Base-by-base conservation (phyloP, 2,329 filamentous ascomycete species). In the Penicillium sp. region DNA sequence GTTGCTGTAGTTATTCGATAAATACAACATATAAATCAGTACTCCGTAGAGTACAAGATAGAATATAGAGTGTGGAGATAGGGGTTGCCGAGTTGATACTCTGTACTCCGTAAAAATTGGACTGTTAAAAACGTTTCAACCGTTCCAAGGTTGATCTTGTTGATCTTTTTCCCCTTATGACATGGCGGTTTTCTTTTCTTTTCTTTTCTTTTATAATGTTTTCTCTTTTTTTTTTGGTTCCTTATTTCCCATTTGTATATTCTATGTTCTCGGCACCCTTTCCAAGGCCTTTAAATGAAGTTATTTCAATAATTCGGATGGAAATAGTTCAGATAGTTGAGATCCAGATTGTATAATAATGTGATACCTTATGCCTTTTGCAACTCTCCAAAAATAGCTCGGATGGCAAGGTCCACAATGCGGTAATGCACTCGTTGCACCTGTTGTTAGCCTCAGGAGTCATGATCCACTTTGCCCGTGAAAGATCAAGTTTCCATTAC, bases 401-500 rank as follows among this genome's bases (percentile, higher is more conserved):
- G 51, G 44, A 43, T 57, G 49, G 42, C 24, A 46, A 58, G 39
- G 46, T 56, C 57, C 58, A 62, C 56, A 47, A 55, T 52, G 59
- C 53, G 59, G 56, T 40, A 61, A 53, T 53, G 39, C 51, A 50
- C 45, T 20, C 52, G 47, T 32, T 20, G 40, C 32, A 34, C 32
- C 32, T 6, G 32, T 34, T 34, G 32, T 53, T 56, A 58, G 44
- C 37, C 53, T 56, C 42, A 51, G 48, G n/a, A 45, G 40, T 14
- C 45, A 39, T 55, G 56, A 54, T 62, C 62, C 62, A 64, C 62
- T 24, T 45, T 45, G 53, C 47, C 32, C 32, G 2, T 34, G 51
- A 43, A 55, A 50, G 50, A 59, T 62, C 59, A 56, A 44, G 56
- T 50, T 53, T 54, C 50, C 42, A 49, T 22, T 32, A 60, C 59